These are phyloP conservation scores for Tetradesmus obliquus DNA, from an alignment of 139 green algal species.

Conservation along the genomic window DNA sequence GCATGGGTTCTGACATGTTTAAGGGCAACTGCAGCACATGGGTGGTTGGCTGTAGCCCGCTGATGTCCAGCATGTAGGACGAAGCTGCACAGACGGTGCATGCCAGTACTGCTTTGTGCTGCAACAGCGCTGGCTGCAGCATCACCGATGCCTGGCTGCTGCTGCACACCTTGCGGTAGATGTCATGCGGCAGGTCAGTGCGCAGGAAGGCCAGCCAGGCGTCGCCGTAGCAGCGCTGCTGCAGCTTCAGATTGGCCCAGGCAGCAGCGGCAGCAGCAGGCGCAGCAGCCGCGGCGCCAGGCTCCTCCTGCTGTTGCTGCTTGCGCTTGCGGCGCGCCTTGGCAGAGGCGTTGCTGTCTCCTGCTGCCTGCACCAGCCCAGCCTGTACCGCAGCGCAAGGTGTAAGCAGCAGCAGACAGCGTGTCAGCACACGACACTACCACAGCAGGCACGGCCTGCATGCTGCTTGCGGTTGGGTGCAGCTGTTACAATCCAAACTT, in stretches of 20 bases:
- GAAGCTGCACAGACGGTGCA: too few species aligned
- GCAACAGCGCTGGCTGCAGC: neutral
- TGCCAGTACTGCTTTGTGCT: too few species aligned
- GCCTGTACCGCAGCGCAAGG: slow-evolving; percentile 37
- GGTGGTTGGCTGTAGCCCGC: too few species aligned
- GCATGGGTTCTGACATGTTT: too few species aligned
- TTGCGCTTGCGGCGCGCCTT: slow-evolving; percentile 74
- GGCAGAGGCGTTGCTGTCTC: slow-evolving; percentile 61
- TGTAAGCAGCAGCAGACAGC: neutral
- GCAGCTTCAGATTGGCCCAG: slow-evolving; percentile 72
- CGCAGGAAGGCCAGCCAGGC: slow-evolving; percentile 90
- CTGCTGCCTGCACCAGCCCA: slow-evolving; percentile 51
- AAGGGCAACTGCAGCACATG: too few species aligned
- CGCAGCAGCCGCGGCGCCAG: neutral
- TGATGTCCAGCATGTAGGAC: too few species aligned
- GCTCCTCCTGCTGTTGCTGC: slow-evolving; percentile 42
- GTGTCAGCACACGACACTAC: neutral
- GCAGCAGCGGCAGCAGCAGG: slow-evolving; percentile 14
- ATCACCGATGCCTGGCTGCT: neutral
- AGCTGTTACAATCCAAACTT: too few species aligned
- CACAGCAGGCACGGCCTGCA: neutral
- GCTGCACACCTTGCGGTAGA: slow-evolving; percentile 69
- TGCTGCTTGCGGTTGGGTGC: too few species aligned
- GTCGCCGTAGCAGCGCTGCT: slow-evolving; percentile 61
- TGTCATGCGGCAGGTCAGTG: slow-evolving; percentile 76